Evolutionary conservation across 2,329 filamentous ascomycete genomes (phyloP).

Genomic region (Cladosporium sp.): DNA sequence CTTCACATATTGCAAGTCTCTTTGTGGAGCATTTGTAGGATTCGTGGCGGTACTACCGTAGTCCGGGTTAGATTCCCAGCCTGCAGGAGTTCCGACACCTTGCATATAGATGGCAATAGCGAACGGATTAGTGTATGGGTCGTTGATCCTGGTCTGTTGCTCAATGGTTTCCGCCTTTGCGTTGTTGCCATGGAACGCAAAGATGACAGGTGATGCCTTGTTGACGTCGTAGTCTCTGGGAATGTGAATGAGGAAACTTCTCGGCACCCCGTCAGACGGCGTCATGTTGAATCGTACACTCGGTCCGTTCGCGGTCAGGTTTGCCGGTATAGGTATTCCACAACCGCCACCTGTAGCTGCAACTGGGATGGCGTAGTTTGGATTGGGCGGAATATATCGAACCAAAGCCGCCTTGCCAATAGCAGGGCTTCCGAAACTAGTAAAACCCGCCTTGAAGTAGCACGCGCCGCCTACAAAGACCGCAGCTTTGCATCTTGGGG

Average conservation of each 20-base stretch:
- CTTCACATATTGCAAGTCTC: conserved; percentile 45
- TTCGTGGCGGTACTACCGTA: not conserved
- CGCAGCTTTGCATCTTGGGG: conserved; percentile 20
- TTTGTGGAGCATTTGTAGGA: conserved; percentile 23
- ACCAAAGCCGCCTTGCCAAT: conserved; percentile 17
- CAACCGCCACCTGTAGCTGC: conserved; percentile 29
- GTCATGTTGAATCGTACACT: conserved; percentile 23
- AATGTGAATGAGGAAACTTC: conserved; percentile 41
- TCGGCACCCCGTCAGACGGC: conserved; percentile 30
- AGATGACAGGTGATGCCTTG: conserved; percentile 42
- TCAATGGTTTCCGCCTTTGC: conserved; percentile 41
- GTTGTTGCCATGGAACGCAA: conserved; percentile 47
- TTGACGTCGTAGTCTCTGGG: conserved; percentile 41
- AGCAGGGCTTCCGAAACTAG: not conserved
- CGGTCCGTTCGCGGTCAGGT: conserved; percentile 24
- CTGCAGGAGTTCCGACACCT: conserved; percentile 26
- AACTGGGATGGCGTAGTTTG: conserved; percentile 23
- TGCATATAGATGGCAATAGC: conserved; percentile 47
- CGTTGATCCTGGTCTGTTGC: conserved; percentile 44
- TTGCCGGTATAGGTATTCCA: conserved; percentile 25
- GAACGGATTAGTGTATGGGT: conserved; percentile 43
- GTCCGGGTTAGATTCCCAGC: conserved; percentile 24
- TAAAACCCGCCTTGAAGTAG: conserved; percentile 26
- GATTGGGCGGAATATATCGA: conserved; percentile 25
- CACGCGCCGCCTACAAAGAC: conserved; percentile 21